Base-by-base conservation (phyloP, 768 basidiomycete genomes). In the Kwoniella pini region DNA sequence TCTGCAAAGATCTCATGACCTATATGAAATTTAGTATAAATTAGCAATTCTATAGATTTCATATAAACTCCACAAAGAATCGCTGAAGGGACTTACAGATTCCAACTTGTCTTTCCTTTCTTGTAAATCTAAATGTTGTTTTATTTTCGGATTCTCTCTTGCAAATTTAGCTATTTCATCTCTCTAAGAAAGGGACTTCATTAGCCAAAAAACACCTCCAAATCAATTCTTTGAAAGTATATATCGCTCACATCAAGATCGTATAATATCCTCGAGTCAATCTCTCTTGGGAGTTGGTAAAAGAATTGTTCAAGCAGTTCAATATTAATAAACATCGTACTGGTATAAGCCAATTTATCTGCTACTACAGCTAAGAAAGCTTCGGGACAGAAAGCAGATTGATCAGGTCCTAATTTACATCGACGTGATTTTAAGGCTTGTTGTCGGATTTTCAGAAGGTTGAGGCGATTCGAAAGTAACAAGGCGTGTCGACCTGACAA, bases 271-370 rank as follows among this genome's bases (percentile, higher is more conserved):
- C 93, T 85, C 21, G 91, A 90, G 77, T 98, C 95, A 59, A 99
- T 97, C 80, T 97, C 95, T 30, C 95, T 87, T 63, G 96, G 95
- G 82, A 99, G 97, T 90, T 96, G 91, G 73, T 98, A 96, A 82
- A 98, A 98, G 83, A 98, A 99, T 69, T 97, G 94, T 71, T 96
- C 94, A 1, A 98, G 84, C 10, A 99, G 82, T 77, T 99, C 96
- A 60, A 99, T 96, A 80, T 93, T 96, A 83, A 99, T 96, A 79
- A 98, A 98, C 88, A 97, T 91, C 2, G 94, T 86, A 2, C 92
- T 91, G 0, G 95, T 98, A 74, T 92, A 88, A 0, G 94, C 92
- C 40, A 99, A 83, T 79, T 99, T 98, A 77, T 97, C 91, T 2
- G 96, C 92, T 21, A 99, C 93, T 24, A 95, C 91, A 70, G 91